A percentile compares a stretch with the other conserved stretches of the same genome.
These are phyloP conservation scores for Suillus subaureus DNA, from an alignment of 768 basidiomycete species.

Conservation along the genomic window DNA sequence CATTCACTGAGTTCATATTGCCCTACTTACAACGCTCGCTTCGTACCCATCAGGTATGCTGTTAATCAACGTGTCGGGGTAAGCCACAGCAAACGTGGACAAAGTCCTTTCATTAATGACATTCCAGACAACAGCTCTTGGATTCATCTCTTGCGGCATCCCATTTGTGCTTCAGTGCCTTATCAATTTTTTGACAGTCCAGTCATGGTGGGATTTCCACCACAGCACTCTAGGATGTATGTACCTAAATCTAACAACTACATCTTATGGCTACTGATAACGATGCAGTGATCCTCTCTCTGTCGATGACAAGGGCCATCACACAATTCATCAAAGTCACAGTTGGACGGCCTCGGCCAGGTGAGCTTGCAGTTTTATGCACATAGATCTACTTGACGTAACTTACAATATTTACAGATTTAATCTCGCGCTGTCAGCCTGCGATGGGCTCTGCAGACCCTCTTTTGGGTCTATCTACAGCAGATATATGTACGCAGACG, in stretches of 20 bases:
- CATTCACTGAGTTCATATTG: not conserved
- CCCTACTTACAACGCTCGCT: not conserved
- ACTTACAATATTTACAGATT: slow-evolving; percentile 16
- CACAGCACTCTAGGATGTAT: slow-evolving; percentile 47
- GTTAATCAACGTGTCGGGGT: slow-evolving; percentile 64
- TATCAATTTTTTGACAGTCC: slow-evolving; percentile 69
- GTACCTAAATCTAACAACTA: not conserved
- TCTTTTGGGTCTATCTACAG: slow-evolving; percentile 67
- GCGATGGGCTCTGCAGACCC: slow-evolving; percentile 63
- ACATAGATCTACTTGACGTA: not conserved
- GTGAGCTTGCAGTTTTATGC: slow-evolving; percentile 34
- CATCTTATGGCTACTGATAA: not conserved
- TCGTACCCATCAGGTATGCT: slow-evolving; percentile 48
- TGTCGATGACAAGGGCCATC: slow-evolving; percentile 71
- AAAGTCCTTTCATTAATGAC: slow-evolving; percentile 4
- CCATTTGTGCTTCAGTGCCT: slow-evolving; percentile 70
- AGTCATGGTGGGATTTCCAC: slow-evolving; percentile 89
- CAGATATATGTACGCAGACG: slow-evolving; percentile 76
- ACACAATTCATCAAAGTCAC: slow-evolving; percentile 84
- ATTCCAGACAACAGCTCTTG: slow-evolving; percentile 39
- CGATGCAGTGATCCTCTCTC: slow-evolving; percentile 63
- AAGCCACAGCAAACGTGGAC: slow-evolving; percentile 33
- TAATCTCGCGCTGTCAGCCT: slow-evolving; percentile 60
- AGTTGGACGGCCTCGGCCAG: slow-evolving; percentile 89
- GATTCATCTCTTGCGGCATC: slow-evolving; percentile 47